Conservation (phyloP, 2,329 filamentous ascomycete genomes). For the Fusarium devonianum region DNA sequence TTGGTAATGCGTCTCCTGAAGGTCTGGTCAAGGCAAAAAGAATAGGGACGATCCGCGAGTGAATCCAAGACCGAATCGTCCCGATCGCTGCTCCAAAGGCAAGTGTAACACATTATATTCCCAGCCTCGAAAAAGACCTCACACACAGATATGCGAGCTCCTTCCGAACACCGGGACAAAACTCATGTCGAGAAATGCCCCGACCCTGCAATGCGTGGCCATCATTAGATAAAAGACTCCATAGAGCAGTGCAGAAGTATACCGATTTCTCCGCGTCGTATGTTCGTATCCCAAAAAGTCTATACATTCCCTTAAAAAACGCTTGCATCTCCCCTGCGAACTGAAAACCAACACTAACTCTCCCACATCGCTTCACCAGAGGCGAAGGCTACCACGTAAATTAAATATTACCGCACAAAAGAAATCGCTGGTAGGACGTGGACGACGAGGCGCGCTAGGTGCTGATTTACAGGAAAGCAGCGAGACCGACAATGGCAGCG, state of each 20-base stretch:
- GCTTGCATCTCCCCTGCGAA: conserved; percentile 33
- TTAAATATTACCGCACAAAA: conserved; percentile 52
- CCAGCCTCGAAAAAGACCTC: conserved; percentile 42
- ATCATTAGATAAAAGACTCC: conserved; percentile 44
- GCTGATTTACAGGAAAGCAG: conserved; percentile 65
- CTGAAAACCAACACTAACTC: conserved; percentile 43
- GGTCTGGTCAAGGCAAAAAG: conserved; percentile 22
- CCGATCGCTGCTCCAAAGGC: conserved; percentile 34
- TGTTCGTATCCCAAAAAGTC: conserved; percentile 48
- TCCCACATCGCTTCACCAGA: conserved; percentile 47
- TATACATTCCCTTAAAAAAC: conserved; percentile 46
- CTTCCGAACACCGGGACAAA: conserved; percentile 42
- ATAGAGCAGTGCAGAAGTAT: conserved; percentile 43
- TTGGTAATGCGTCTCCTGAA: conserved; percentile 36
- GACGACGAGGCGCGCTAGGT: conserved; percentile 45
- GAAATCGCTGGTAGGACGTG: conserved; percentile 51
- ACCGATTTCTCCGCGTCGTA: conserved; percentile 45
- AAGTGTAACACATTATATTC: conserved; percentile 46
- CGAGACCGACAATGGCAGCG: conserved; percentile 66
- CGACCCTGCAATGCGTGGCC: conserved; percentile 43
- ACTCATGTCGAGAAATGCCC: conserved; percentile 42
- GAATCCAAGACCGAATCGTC: conserved; percentile 39
- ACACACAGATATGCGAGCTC: conserved; percentile 38
- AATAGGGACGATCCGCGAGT: conserved; percentile 33
- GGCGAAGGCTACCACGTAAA: conserved; percentile 48